phyloP scores from a whole-genome alignment of 345 rosid genomes.

The Lepidium sativum region DNA sequence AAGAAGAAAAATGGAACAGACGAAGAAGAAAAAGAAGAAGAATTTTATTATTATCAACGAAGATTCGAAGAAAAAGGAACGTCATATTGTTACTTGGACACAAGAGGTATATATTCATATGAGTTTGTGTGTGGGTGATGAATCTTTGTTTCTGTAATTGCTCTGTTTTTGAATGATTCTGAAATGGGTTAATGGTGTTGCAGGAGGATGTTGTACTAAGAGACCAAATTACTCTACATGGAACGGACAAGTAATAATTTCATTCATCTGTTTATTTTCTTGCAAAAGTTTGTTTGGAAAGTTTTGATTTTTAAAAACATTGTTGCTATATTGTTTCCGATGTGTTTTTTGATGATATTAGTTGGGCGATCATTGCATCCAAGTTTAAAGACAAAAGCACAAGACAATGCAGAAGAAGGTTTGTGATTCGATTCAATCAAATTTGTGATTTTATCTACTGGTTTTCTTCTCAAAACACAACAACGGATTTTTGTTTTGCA shows the following conservation, averaged over 20 bases:
- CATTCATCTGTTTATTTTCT: neutral
- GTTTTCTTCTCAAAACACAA: neutral
- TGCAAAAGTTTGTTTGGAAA: neutral
- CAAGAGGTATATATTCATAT: conserved; percentile 42
- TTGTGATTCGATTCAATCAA: conserved; percentile 7
- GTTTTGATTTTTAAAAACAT: neutral
- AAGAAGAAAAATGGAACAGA: conserved; percentile 27
- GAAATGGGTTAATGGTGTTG: conserved; percentile 26
- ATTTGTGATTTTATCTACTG: neutral
- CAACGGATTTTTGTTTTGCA: conserved; percentile 15
- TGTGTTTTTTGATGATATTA: conserved; percentile 22
- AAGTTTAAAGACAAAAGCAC: conserved; percentile 93
- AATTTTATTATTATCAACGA: conserved; percentile 31
- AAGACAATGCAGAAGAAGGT: conserved; percentile 98
- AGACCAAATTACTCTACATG: conserved; percentile 71
- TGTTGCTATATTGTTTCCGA: neutral
- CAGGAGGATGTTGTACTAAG: conserved; percentile 93
- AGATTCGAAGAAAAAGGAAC: conserved; percentile 78
- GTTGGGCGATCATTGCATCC: conserved; percentile 91
- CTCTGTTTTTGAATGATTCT: conserved; percentile 14
- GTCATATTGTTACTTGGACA: conserved; percentile 74
- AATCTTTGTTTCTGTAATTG: conserved; percentile 3
- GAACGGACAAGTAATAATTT: conserved; percentile 73
- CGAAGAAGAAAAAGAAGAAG: conserved; percentile 58
- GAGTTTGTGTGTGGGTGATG: neutral